Base-by-base conservation (phyloP, 208 protist species). In the Trypanosoma vivax region DNA sequence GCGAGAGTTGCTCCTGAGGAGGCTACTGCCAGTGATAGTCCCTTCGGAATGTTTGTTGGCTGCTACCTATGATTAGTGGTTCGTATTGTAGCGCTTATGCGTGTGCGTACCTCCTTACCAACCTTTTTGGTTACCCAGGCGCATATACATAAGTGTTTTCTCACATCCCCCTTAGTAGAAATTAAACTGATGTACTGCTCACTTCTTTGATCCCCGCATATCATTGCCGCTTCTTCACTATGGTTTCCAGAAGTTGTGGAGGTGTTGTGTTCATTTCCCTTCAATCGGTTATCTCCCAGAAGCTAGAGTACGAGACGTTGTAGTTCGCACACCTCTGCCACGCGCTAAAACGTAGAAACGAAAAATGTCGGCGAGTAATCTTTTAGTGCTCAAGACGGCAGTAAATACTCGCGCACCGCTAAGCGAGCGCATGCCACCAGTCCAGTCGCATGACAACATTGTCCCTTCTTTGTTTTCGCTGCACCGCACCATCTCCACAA, bases 321-420 rank as follows among this genome's bases (percentile, higher is more conserved):
- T n/a, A n/a, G n/a, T n/a, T n/a, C n/a, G n/a, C n/a, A n/a, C n/a
- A n/a, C n/a, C n/a, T n/a, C n/a, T n/a, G n/a, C n/a, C n/a, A n/a
- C n/a, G n/a, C n/a, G n/a, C n/a, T n/a, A n/a, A n/a, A n/a, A 3
- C 34, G 35, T 50, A 39, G 23, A 23, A 14, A 7, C 5, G 10
- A 2, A 9, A n/a, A 23, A 46, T 38, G 55, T 62, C 33, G n/a
- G 23, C 23, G 19, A 2, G 25, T 41, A 65, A 3, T 50, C 41
- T 2, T 31, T 37, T 87, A 2, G 68, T 68, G 23, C 55, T 76
- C 7, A 93, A 90, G 52, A 84, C 82, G n/a, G 70, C 60, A 2
- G 78, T 93, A 9, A 93, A 87, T 58, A 89, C 72, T 7, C 79
- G 86, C 11, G 57, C 66, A 1, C 70, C 72, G 16, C 53, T 93